Evolutionary conservation across 1,139 yeast species (phyloP).

Genomic region (Pichia cactophila): DNA sequence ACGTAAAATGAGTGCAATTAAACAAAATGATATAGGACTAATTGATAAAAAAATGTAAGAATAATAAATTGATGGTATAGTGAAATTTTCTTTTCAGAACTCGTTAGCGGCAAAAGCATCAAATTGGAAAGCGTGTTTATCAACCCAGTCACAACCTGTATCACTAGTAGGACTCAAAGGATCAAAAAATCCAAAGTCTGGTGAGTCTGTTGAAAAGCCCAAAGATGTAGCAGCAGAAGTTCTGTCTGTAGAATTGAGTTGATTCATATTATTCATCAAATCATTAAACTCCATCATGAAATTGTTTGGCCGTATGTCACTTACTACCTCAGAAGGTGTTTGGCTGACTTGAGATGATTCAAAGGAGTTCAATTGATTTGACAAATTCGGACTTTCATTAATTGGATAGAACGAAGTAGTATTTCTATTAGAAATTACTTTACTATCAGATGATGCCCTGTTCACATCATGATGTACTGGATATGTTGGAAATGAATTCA

Average conservation of each 20-base stretch:
- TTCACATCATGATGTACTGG: neutral
- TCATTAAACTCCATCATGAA: conserved; percentile 12
- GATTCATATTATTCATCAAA: conserved; percentile 8
- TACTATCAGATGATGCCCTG: neutral
- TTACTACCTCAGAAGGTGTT: neutral
- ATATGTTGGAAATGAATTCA: neutral
- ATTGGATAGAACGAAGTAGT: neutral
- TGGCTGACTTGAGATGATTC: neutral
- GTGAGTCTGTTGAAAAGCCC: conserved; percentile 7
- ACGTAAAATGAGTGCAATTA: too few species aligned
- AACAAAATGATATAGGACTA: neutral
- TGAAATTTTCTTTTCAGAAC: neutral
- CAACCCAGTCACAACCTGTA: conserved; percentile 50
- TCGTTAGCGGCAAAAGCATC: conserved; percentile 21
- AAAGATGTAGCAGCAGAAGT: neutral
- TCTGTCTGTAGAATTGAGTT: neutral
- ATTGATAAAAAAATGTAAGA: neutral
- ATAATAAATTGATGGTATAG: neutral
- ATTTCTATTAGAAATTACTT: neutral
- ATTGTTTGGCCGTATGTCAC: neutral
- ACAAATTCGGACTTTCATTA: neutral
- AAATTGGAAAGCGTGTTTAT: conserved; percentile 33
- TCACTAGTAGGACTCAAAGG: conserved; percentile 36
- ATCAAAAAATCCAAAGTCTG: conserved; percentile 12
- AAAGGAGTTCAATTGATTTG: neutral